Evolutionary conservation across 805 yeast species (phyloP).

Genomic region (Brettanomyces sp.): DNA sequence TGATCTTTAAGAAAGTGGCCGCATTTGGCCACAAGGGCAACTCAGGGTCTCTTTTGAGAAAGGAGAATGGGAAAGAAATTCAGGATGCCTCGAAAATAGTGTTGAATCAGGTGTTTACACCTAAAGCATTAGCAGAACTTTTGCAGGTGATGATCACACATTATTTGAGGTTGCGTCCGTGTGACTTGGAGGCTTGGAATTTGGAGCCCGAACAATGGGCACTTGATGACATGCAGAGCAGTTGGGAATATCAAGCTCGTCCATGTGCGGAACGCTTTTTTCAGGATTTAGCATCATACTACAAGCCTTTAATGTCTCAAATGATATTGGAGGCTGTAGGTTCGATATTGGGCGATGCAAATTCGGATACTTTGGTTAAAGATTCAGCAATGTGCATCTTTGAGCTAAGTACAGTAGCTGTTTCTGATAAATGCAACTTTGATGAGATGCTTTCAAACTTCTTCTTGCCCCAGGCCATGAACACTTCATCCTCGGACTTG

Average conservation of each 20-base stretch:
- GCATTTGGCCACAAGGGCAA: constrained; percentile 57
- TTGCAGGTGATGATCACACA: constrained; percentile 61
- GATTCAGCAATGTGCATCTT: constrained; percentile 81
- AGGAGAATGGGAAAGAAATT: constrained; percentile 57
- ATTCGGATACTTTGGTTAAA: constrained; percentile 45
- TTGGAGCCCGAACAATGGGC: constrained; percentile 91
- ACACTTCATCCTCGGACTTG: constrained; percentile 33
- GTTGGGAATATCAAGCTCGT: constrained; percentile 77
- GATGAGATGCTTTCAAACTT: constrained; percentile 49
- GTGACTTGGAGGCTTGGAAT: constrained; percentile 75
- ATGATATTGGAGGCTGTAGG: constrained; percentile 54
- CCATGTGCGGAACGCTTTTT: constrained; percentile 84
- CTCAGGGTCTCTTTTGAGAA: constrained; percentile 51
- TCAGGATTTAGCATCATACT: constrained; percentile 60
- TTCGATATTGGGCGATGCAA: constrained; percentile 24
- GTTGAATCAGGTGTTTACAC: constrained; percentile 47
- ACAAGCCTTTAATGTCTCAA: constrained; percentile 44
- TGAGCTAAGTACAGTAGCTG: constrained; percentile 62
- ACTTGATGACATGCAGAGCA: constrained; percentile 63
- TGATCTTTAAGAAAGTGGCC: constrained; percentile 56
- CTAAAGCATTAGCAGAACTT: constrained; percentile 44
- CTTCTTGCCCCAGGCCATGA: constrained; percentile 58
- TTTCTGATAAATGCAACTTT: constrained; percentile 59
- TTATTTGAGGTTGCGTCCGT: constrained; percentile 65
- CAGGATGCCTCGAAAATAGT: constrained; percentile 45